A percentile compares a stretch with the other conserved stretches of the same genome.
Conservation (phyloP, 441 rosid genomes). For the Euphorbia schlechtendalii region DNA sequence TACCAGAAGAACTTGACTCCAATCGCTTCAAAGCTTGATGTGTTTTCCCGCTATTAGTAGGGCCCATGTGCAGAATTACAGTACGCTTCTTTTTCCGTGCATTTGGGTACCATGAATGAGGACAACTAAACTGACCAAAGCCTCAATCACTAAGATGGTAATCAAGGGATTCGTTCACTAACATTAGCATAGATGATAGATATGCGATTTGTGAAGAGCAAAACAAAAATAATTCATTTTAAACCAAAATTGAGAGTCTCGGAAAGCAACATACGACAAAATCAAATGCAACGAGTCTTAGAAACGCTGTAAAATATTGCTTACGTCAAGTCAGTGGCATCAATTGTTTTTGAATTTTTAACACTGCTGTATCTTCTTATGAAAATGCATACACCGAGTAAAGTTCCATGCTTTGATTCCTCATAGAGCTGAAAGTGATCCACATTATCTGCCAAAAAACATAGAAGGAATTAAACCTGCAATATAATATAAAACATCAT, state of each 20-base stretch:
- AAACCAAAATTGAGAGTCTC: neutral
- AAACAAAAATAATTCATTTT: neutral
- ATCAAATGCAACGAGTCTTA: neutral
- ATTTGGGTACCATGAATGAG: conserved; percentile 80
- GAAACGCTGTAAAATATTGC: conserved; percentile 20
- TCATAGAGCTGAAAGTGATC: conserved; percentile 29
- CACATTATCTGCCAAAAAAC: conserved; percentile 35
- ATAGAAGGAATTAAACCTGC: neutral
- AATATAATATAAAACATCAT: too few species aligned
- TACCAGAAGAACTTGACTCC: conserved; percentile 76
- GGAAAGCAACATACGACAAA: neutral
- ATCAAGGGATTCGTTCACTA: neutral
- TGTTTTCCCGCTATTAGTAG: conserved; percentile 94
- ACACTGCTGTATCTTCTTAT: conserved; percentile 44
- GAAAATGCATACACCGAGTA: conserved; percentile 20
- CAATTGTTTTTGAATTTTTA: conserved; percentile 34
- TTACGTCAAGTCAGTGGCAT: conserved; percentile 80
- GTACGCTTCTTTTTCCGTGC: conserved; percentile 78
- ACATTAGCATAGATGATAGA: too few species aligned
- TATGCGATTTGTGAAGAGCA: too few species aligned
- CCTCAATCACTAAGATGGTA: neutral
- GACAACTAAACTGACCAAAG: conserved; percentile 43
- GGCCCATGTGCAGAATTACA: conserved; percentile 84
- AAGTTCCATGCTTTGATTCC: conserved; percentile 29
- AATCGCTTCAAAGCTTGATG: conserved; percentile 70